Evolutionary conservation across 2,329 filamentous ascomycete species (phyloP).

Genomic region (Tolypocladium album): DNA sequence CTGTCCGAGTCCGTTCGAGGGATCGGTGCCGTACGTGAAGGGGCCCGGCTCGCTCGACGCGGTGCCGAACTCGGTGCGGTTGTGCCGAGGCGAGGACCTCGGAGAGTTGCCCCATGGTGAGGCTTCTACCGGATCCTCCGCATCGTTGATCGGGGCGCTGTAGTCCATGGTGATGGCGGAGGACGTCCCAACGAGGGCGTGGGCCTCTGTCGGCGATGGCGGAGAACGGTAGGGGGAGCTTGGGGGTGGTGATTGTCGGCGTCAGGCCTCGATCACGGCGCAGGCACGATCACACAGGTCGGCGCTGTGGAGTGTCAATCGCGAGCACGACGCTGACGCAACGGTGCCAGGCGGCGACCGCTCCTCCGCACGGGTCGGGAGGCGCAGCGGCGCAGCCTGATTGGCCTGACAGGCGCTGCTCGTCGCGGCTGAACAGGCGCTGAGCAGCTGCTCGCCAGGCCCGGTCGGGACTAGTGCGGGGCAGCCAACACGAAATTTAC

Average conservation of each 20-base stretch:
- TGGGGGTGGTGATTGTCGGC: background rate
- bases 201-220: background rate
- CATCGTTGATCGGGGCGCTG: slow-evolving; percentile 42
- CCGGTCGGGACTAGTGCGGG: slow-evolving; percentile 28
- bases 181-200: slow-evolving; percentile 10
- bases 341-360: background rate
- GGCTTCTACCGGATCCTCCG: slow-evolving; percentile 38
- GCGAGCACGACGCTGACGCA: slow-evolving; percentile 1
- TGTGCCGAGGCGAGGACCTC: slow-evolving; percentile 36
- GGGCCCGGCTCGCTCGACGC: slow-evolving; percentile 29
- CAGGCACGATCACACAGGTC: background rate
- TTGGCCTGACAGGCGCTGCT: slow-evolving; percentile 9
- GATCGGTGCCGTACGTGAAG: slow-evolving; percentile 31
- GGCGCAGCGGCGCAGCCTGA: background rate
- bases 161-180: slow-evolving; percentile 40
- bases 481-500: slow-evolving; percentile 25
- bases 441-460: slow-evolving; percentile 13
- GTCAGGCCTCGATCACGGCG: slow-evolving; percentile 4
- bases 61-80: slow-evolving; percentile 30
- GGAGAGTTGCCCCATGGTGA: slow-evolving; percentile 49
- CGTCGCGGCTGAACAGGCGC: slow-evolving; percentile 9
- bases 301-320: background rate
- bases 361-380: background rate
- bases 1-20: slow-evolving; percentile 31
- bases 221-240: background rate